phyloP scores from a whole-genome alignment of 176 grass and related monocot species.

The Saccharum officinarum region DNA sequence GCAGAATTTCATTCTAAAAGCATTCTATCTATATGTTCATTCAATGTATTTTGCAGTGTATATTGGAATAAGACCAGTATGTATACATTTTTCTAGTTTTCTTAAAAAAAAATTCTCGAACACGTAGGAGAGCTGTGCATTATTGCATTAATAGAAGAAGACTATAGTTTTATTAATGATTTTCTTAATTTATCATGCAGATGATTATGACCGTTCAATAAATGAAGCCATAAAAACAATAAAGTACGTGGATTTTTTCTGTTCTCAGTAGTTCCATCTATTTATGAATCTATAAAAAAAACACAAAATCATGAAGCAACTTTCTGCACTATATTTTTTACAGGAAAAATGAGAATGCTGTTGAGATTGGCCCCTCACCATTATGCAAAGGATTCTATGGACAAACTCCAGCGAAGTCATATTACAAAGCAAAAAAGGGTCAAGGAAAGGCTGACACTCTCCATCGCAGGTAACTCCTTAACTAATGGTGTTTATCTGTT shows the following conservation, averaged over 20 bases:
- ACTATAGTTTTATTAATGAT: not conserved
- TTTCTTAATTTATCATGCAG: constrained; percentile 59
- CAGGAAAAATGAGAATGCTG: constrained; percentile 66
- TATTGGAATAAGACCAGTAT: constrained; percentile 7
- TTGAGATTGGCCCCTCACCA: constrained; percentile 55
- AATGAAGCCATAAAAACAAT: constrained; percentile 95
- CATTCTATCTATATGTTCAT: not conserved
- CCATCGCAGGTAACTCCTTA: constrained; percentile 62
- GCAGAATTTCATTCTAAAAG: not conserved
- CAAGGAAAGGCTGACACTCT: constrained; percentile 60
- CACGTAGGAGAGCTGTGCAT: not conserved
- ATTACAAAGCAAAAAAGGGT: constrained; percentile 50
- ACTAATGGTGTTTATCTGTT: not conserved
- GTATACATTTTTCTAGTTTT: not conserved
- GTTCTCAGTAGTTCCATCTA: constrained; percentile 2
- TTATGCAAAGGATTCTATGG: constrained; percentile 46
- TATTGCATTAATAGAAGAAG: not conserved
- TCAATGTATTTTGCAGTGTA: not conserved
- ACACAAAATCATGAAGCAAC: constrained; percentile 30
- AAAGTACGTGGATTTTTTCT: constrained; percentile 67
- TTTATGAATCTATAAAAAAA: not conserved
- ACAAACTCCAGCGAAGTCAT: constrained; percentile 48
- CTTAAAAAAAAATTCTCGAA: not conserved
- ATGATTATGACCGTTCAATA: constrained; percentile 98
- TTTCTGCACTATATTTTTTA: constrained; percentile 32